These are phyloP conservation scores for Austroboletus niveus DNA, from an alignment of 1,284 basidiomycete genomes.

Conservation along the genomic window DNA sequence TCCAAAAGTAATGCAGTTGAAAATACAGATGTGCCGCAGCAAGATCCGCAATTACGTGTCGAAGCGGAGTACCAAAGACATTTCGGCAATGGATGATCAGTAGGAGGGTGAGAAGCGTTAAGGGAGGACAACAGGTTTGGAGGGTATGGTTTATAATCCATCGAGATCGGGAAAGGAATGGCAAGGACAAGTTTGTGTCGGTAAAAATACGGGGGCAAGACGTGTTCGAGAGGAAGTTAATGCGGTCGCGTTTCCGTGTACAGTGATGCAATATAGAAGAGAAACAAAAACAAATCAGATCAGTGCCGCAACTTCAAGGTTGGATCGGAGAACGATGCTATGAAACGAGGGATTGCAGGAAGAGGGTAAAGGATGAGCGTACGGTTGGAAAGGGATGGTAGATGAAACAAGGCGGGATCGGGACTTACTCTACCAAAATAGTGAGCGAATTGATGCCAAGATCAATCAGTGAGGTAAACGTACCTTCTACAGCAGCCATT, in stretches of 20 bases:
- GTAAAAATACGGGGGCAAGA: conserved; percentile 16
- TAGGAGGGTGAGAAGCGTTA: conserved; percentile 12
- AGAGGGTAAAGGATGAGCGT: conserved; percentile 33
- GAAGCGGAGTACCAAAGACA: conserved; percentile 20
- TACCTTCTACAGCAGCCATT: conserved; percentile 92
- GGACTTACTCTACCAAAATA: conserved; percentile 65
- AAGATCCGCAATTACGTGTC: conserved; percentile 28
- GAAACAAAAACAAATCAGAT: conserved; percentile 38
- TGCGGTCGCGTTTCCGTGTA: conserved; percentile 15
- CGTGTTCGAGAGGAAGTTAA: conserved; percentile 13
- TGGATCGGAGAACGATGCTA: conserved; percentile 61
- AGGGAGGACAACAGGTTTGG: conserved; percentile 3
- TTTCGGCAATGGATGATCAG: conserved; percentile 23
- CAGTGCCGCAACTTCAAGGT: conserved; percentile 56
- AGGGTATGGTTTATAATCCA: conserved; percentile 16
- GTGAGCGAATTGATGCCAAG: conserved; percentile 14
- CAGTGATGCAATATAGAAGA: conserved; percentile 9
- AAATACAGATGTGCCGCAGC: conserved; percentile 4
- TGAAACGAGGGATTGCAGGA: conserved; percentile 15
- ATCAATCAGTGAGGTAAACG: conserved; percentile 17
- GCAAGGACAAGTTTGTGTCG: conserved; percentile 23
- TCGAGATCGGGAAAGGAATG: conserved; percentile 17
- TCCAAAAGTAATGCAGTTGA: conserved; percentile 7
- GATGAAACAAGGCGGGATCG: conserved; percentile 30
- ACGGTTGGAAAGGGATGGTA: conserved; percentile 24